A percentile compares a stretch with the other conserved stretches of the same genome.
These are phyloP conservation scores for Atkinsonella hypoxylon DNA, from an alignment of 2,329 filamentous ascomycete genomes.

Conservation along the genomic window DNA sequence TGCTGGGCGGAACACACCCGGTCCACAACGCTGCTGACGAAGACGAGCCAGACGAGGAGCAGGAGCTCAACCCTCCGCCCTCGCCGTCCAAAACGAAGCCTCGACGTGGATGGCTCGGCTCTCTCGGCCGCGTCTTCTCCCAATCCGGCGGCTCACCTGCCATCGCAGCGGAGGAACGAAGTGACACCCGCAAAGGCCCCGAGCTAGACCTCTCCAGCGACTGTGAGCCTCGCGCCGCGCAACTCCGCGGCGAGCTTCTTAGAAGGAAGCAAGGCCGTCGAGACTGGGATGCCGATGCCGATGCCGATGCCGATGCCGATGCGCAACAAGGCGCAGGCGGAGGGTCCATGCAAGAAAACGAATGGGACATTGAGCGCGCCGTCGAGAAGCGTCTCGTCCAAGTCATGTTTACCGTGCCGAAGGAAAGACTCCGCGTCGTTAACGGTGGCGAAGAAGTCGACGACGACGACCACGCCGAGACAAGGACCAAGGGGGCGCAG, in stretches of 20 bases:
- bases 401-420: conserved; percentile 89
- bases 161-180: too few species aligned
- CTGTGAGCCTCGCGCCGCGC: conserved; percentile 31
- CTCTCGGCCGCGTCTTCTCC: conserved; percentile 49
- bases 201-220: conserved; percentile 25
- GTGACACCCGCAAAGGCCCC: conserved; percentile 15
- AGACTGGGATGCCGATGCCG: conserved; percentile 34
- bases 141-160: conserved; percentile 26
- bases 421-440: conserved; percentile 75
- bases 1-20: conserved; percentile 22
- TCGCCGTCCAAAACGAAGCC: conserved; percentile 47
- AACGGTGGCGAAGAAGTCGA: conserved; percentile 50
- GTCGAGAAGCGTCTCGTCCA: conserved; percentile 62
- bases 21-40: conserved; percentile 16
- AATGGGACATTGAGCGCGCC: conserved; percentile 68
- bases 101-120: conserved; percentile 55
- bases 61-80: conserved; percentile 26
- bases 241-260: conserved; percentile 36
- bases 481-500: not conserved
- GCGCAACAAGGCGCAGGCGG: conserved; percentile 20
- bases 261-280: conserved; percentile 42
- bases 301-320: too few species aligned
- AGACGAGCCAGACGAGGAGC: conserved; percentile 25
- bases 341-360: conserved; percentile 39
- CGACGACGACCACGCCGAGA: conserved; percentile 14